phyloP scores from a whole-genome alignment of 208 protist genomes.

The Leishmania turanica region DNA sequence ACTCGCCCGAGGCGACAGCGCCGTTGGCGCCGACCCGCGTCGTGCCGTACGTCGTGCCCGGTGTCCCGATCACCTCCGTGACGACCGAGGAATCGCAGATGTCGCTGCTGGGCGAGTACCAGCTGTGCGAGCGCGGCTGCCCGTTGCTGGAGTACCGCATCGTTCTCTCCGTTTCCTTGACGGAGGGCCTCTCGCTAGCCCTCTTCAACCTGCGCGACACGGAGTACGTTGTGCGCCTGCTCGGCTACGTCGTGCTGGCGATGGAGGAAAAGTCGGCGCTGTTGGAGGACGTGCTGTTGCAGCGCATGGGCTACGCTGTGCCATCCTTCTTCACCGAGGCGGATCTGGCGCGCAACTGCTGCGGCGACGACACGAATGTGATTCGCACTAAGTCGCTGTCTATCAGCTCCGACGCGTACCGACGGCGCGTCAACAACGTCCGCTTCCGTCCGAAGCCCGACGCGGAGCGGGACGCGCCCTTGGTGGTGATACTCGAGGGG shows the following conservation, averaged over 20 bases:
- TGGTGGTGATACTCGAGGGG: conserved; percentile 73
- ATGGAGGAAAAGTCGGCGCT: conserved; percentile 73
- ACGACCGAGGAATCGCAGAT: conserved; percentile 61
- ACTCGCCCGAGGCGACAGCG: conserved; percentile 12
- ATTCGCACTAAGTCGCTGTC: conserved; percentile 42
- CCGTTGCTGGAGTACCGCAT: conserved; percentile 37
- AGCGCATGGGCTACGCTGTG: conserved; percentile 69
- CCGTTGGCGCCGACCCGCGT: conserved; percentile 42
- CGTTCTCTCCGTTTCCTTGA: conserved; percentile 60
- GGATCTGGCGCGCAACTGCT: conserved; percentile 68
- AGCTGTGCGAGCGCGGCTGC: conserved; percentile 30
- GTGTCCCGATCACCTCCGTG: conserved; percentile 47
- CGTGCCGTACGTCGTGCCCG: conserved; percentile 50
- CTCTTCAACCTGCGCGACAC: conserved; percentile 84
- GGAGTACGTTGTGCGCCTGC: conserved; percentile 66
- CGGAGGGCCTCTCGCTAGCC: conserved; percentile 47
- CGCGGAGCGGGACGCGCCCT: conserved; percentile 36
- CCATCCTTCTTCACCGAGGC: conserved; percentile 64
- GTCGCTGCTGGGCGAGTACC: conserved; percentile 55
- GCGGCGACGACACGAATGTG: conserved; percentile 71
- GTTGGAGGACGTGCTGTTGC: conserved; percentile 77
- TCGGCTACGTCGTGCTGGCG: conserved; percentile 62
- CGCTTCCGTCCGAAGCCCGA: conserved; percentile 51
- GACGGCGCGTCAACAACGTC: conserved; percentile 71
- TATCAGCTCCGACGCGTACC: conserved; percentile 61